Evolutionary conservation across 352 stramenopile species (phyloP).

Genomic region (Thraustochytrium sp.): DNA sequence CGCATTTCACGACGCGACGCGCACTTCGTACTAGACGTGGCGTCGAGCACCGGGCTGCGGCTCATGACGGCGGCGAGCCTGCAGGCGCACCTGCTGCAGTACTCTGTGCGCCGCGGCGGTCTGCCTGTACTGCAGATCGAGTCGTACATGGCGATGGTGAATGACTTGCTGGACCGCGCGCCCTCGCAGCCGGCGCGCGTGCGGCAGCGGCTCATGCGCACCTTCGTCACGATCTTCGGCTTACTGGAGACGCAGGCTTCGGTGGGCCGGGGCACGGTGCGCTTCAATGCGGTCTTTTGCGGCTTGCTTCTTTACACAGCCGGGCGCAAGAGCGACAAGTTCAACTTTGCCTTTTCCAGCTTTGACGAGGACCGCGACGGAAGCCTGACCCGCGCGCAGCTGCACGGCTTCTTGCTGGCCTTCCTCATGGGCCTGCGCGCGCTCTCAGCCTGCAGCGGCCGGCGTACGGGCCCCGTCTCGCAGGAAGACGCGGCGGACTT

Average conservation of each 20-base stretch:
- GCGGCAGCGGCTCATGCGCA: not conserved
- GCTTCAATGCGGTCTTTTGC: not conserved
- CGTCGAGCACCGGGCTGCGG: not conserved
- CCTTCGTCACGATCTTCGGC: not conserved
- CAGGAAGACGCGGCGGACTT: not conserved
- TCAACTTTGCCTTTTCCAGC: constrained; percentile 1
- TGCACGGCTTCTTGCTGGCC: constrained; percentile 24
- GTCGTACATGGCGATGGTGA: not conserved
- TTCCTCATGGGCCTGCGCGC: constrained; percentile 19
- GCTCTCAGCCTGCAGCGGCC: not conserved
- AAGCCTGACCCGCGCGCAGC: not conserved
- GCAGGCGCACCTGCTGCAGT: not conserved
- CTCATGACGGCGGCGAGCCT: not conserved
- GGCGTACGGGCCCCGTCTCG: not conserved
- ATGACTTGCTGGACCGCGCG: not conserved
- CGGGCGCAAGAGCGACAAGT: constrained; percentile 32
- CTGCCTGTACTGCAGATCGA: not conserved
- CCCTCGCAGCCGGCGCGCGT: not conserved
- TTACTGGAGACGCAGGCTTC: constrained; percentile 14
- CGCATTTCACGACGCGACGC: not conserved
- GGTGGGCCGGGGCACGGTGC: not conserved
- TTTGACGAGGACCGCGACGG: constrained; percentile 34
- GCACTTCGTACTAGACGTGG: constrained; percentile 5
- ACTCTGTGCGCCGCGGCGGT: not conserved
- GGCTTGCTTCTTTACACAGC: constrained; percentile 15